Base-by-base conservation (phyloP, 1,284 basidiomycete genomes). In the Marasmius tenuissimus region DNA sequence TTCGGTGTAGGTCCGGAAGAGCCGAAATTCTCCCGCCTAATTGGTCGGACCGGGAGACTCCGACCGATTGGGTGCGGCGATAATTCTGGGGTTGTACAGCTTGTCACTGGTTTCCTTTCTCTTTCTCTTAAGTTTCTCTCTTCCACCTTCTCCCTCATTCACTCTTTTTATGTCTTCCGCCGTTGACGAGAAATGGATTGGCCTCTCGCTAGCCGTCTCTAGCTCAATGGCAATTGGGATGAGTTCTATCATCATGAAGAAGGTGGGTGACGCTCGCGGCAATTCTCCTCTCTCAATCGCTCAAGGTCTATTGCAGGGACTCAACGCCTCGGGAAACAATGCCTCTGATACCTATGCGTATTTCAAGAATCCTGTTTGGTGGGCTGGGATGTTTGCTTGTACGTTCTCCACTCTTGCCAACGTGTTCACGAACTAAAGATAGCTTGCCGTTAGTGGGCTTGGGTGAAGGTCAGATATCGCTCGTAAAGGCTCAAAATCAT, bases 301-400 rank as follows among this genome's bases (percentile, higher is more conserved):
- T 20, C 34, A 16, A 33, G 22, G 20, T 22, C 27, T 27, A 27
- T 61, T 68, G 20, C 66, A 95, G 93, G 94, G 93, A 49, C 78
- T 96, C 48, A 95, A 91, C 67, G 92, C 94, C 70, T 89, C 93
- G 54, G 88, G 87, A 67, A 78, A 77, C 33, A 78, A 82, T 57
- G 85, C 89, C 61, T 92, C 92, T 1, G 94, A 95, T 60, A 89
- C 92, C 71, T 81, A 91, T 67, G 77, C 91, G 18, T 99, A 99
- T 76, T 81, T 99, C 57, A 87, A 84, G 68, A 99, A 95, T 79
- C 93, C 95, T 35, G 91, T 97, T 69, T 99, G 97, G 97, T 99
- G 97, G 97, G 92, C 91, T 4, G 97, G 97, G 51, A 97, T 98
- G 83, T 82, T 87, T 38, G 96, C 93, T n/a, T 85, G 96, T 97